Conservation (phyloP, 2,329 filamentous ascomycete species). For the Aspergillus phoenicis region DNA sequence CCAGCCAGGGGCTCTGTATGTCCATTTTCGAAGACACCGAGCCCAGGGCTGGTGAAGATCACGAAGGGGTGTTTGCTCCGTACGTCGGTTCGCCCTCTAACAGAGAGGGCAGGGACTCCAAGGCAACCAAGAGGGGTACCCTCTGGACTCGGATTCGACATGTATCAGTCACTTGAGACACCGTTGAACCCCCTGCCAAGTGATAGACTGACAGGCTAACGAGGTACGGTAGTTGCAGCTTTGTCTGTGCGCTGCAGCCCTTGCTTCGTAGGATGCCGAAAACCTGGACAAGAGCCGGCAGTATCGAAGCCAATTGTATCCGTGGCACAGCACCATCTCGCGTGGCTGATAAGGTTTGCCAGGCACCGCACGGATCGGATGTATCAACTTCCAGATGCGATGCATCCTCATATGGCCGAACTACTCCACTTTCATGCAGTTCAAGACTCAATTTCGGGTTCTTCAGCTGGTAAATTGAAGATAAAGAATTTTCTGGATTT, state of each 20-base stretch:
- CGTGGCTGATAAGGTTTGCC: background rate
- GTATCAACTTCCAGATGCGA: background rate
- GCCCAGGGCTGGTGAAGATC: background rate
- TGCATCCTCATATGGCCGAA: background rate
- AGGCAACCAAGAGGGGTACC: background rate
- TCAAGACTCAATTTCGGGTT: background rate
- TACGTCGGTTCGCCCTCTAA: background rate
- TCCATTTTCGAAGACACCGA: background rate
- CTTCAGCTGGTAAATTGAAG: background rate
- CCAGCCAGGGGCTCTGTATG: background rate
- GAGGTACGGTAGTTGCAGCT: background rate
- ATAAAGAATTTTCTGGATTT: too few species aligned
- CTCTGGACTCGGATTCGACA: background rate
- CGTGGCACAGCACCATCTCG: background rate
- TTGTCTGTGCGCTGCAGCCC: background rate
- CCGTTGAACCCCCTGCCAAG: background rate
- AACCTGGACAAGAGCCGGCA: background rate
- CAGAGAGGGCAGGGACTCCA: background rate
- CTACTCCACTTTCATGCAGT: background rate
- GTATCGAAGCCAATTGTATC: background rate
- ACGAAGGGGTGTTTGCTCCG: background rate
- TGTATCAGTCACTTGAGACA: background rate
- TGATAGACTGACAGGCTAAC: background rate
- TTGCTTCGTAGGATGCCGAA: background rate
- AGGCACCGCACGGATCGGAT: background rate